A percentile compares a stretch with the other conserved stretches of the same genome.
Conservation (phyloP, 768 basidiomycete genomes). For the Amanita rimosa region DNA sequence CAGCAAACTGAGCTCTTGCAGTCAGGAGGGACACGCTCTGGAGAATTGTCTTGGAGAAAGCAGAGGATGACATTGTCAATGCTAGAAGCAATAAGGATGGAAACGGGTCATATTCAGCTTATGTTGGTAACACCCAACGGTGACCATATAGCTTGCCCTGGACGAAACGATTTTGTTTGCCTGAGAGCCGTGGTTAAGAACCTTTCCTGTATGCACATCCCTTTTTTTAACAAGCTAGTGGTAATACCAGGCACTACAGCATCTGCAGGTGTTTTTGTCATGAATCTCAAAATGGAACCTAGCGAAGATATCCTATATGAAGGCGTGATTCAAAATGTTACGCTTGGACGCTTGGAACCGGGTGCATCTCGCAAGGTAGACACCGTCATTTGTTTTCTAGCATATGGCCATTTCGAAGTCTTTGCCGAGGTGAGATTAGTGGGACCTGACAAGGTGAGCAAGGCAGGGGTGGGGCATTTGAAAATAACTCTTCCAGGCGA, state of each 20-base stretch:
- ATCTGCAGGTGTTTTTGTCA: constrained; percentile 35
- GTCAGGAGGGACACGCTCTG: constrained; percentile 71
- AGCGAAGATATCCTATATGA: constrained; percentile 59
- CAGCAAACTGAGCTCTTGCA: constrained; percentile 18
- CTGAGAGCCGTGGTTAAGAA: constrained; percentile 51
- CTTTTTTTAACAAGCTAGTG: neutral
- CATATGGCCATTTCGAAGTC: constrained; percentile 53
- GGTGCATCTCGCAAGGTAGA: constrained; percentile 43
- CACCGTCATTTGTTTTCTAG: constrained; percentile 60
- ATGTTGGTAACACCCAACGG: constrained; percentile 26
- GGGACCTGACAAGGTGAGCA: constrained; percentile 10
- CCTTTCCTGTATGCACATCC: constrained; percentile 42
- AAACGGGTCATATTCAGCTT: constrained; percentile 51
- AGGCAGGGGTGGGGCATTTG: constrained; percentile 30
- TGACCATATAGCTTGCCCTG: constrained; percentile 23
- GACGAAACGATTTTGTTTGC: constrained; percentile 52
- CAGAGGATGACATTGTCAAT: constrained; percentile 72
- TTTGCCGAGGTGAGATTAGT: constrained; percentile 26
- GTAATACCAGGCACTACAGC: constrained; percentile 23
- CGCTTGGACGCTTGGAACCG: constrained; percentile 48
- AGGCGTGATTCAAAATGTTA: constrained; percentile 49
- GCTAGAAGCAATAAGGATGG: constrained; percentile 65
- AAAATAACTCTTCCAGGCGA: constrained; percentile 22
- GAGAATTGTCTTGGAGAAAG: constrained; percentile 65
- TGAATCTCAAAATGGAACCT: constrained; percentile 47